phyloP scores from a whole-genome alignment of 1,284 basidiomycete species.

The Cystobasidiaceae sp. region DNA sequence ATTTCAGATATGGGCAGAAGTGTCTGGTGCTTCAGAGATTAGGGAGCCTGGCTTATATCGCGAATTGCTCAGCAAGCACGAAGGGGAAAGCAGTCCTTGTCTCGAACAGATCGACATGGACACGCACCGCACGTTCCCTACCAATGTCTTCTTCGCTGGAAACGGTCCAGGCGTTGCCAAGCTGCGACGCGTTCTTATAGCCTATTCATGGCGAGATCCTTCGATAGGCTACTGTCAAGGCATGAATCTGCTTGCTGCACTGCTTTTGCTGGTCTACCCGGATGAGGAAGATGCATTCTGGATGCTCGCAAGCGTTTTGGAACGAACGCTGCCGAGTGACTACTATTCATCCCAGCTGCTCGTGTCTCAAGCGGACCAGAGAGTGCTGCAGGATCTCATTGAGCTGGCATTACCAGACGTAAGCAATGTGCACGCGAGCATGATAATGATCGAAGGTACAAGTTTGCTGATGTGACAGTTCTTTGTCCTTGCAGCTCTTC shows the following conservation, averaged over 20 bases:
- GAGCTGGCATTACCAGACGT: conserved; percentile 63
- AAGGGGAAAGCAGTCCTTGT: conserved; percentile 56
- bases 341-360: conserved; percentile 49
- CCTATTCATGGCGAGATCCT: conserved; percentile 70
- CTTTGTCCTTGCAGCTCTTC: conserved; percentile 52
- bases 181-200: conserved; percentile 76
- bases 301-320: conserved; percentile 83
- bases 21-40: conserved; percentile 83
- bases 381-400: conserved; percentile 83
- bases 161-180: conserved; percentile 91
- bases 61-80: conserved; percentile 65
- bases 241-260: conserved; percentile 93
- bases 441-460: not conserved
- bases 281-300: conserved; percentile 97
- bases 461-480: not conserved
- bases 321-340: conserved; percentile 51
- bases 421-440: not conserved
- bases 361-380: conserved; percentile 86
- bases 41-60: conserved; percentile 85
- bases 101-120: conserved; percentile 60
- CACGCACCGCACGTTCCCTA: conserved; percentile 17
- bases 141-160: conserved; percentile 79
- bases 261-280: conserved; percentile 82
- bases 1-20: conserved; percentile 67
- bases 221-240: conserved; percentile 51